Percentiles rank a stretch among this genome's conserved stretches.
Evolutionary conservation across 2,329 filamentous ascomycete species (phyloP).

Genomic region (Penicillium paneum): DNA sequence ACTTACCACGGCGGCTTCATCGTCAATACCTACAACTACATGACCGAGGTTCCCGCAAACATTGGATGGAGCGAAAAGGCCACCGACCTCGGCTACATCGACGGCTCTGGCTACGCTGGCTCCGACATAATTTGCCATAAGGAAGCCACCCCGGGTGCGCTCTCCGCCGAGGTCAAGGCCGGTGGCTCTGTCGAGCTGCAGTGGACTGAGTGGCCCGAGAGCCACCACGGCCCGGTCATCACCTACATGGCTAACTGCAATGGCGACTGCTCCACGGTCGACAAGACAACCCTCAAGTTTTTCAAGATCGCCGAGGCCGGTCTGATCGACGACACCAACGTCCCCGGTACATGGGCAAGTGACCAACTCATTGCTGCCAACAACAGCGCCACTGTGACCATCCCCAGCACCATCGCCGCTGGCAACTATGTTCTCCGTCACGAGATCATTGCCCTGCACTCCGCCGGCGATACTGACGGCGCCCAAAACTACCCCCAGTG

Average conservation of each 20-base stretch:
- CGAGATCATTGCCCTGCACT: conserved; percentile 56
- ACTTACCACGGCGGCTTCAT: conserved; percentile 43
- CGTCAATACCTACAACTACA: conserved; percentile 35
- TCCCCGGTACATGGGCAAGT: conserved; percentile 54
- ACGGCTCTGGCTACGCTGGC: conserved; percentile 46
- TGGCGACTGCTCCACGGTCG: conserved; percentile 54
- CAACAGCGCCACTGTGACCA: conserved; percentile 50
- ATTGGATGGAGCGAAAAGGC: conserved; percentile 56
- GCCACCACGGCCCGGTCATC: conserved; percentile 62
- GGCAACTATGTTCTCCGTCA: conserved; percentile 56
- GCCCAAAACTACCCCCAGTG: conserved; percentile 58
- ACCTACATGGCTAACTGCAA: conserved; percentile 62
- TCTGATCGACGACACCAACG: conserved; percentile 45
- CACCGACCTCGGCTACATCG: conserved; percentile 55
- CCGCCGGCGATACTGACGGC: conserved; percentile 44
- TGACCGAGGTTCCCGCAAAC: conserved; percentile 37
- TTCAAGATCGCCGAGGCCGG: conserved; percentile 63
- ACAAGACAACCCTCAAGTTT: conserved; percentile 55
- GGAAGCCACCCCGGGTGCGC: conserved; percentile 50
- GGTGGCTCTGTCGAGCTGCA: conserved; percentile 58
- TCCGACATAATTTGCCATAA: conserved; percentile 63
- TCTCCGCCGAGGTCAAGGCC: conserved; percentile 57
- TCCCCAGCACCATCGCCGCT: conserved; percentile 47
- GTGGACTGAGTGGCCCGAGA: conserved; percentile 65
- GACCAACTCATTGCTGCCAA: conserved; percentile 54